Conservation (phyloP, 139 green algal genomes). For the Edaphochlamys debaryana region DNA sequence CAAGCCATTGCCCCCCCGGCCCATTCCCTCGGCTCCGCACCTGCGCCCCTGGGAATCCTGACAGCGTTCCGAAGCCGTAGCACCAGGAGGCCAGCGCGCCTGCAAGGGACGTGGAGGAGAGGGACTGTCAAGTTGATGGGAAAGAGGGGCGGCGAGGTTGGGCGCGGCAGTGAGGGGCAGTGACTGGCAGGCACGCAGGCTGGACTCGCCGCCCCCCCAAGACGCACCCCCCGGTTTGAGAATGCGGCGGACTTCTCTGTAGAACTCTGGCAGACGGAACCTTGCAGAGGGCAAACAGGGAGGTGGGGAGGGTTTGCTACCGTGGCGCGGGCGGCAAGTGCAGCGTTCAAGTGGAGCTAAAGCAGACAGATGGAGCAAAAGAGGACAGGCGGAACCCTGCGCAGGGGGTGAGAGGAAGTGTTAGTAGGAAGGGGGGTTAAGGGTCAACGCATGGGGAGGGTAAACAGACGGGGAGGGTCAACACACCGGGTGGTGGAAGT, state of each 20-base stretch:
- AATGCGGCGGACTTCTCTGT: constrained; percentile 1
- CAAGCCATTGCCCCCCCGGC: too few relatives aligned
- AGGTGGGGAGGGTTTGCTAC: too few relatives aligned
- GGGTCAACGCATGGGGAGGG: too few relatives aligned
- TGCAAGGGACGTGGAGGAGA: background rate
- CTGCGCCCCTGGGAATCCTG: background rate
- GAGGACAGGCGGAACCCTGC: too few relatives aligned
- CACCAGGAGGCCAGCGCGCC: constrained; percentile 21
- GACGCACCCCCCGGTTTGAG: constrained; percentile 4
- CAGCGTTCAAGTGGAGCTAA: background rate
- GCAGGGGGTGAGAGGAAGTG: too few relatives aligned
- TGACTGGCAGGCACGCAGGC: background rate
- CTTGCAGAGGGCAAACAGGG: background rate
- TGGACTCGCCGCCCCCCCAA: background rate
- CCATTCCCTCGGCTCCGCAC: too few relatives aligned
- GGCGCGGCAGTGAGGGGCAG: background rate
- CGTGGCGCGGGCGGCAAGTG: background rate
- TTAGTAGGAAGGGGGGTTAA: too few relatives aligned
- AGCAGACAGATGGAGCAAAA: background rate
- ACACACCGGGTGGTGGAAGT: too few relatives aligned
- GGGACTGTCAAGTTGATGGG: background rate
- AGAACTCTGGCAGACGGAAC: constrained; percentile 34
- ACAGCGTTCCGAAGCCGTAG: constrained; percentile 27
- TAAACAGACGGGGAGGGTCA: too few relatives aligned
- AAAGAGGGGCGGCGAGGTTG: background rate